These are phyloP conservation scores for Candida dubliniensis DNA, from an alignment of 1,139 yeast species.

Conservation along the genomic window DNA sequence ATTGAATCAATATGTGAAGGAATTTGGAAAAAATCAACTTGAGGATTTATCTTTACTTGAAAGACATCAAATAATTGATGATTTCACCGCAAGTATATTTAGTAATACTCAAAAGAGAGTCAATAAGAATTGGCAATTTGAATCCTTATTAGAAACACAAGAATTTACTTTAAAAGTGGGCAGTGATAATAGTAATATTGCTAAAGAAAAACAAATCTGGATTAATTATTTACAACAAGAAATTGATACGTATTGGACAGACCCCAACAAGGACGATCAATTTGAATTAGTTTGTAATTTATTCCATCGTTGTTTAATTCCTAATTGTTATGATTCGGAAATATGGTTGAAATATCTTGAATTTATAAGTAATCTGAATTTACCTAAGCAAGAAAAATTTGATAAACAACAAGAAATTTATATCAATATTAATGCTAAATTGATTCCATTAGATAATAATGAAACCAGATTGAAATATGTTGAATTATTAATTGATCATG, in stretches of 20 bases:
- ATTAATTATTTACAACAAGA: conserved; percentile 49
- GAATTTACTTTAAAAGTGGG: conserved; percentile 39
- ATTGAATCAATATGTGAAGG: conserved; percentile 20
- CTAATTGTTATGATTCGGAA: conserved; percentile 49
- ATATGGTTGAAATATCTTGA: conserved; percentile 62
- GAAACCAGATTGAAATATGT: conserved; percentile 44
- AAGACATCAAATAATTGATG: conserved; percentile 40
- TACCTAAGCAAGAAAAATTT: conserved; percentile 19
- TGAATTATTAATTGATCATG: conserved; percentile 25
- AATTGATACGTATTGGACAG: conserved; percentile 16
- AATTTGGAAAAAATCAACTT: conserved; percentile 22
- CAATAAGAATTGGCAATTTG: conserved; percentile 60
- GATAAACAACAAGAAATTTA: conserved; percentile 33
- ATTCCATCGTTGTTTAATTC: conserved; percentile 62
- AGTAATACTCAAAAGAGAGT: conserved; percentile 50
- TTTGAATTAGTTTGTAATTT: conserved; percentile 26
- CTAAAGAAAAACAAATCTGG: conserved; percentile 49
- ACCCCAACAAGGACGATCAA: conserved; percentile 7
- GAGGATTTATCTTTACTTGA: conserved; percentile 31
- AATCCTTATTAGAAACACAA: conserved; percentile 47
- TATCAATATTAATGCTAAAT: conserved; percentile 41
- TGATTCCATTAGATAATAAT: conserved; percentile 44
- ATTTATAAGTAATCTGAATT: conserved; percentile 29
- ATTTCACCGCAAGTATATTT: conserved; percentile 43
- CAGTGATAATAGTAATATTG: conserved; percentile 17